Base-by-base conservation (phyloP, 768 basidiomycete genomes). In the Pleurotus cornucopiae region DNA sequence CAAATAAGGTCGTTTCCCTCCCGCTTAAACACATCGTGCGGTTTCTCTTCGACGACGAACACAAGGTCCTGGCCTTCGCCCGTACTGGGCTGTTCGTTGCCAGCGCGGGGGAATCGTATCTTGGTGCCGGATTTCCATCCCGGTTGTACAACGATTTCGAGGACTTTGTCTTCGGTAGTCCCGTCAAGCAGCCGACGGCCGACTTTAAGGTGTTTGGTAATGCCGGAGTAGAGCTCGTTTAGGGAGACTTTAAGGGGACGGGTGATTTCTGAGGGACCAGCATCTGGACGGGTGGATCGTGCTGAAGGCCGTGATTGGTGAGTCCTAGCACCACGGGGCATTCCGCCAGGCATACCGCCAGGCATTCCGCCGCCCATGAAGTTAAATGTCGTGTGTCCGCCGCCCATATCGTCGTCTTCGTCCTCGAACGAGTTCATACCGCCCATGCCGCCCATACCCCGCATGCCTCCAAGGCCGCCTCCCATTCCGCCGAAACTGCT, bases 61-160 rank as follows among this genome's bases (percentile, higher is more conserved):
- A 94, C 94, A n/a, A 99, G 79, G 67, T 95, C 92, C 64, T 94
- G 93, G 12, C 88, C 68, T 46, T 87, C 87, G 9, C 88, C 87
- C 34, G 59, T 37, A 0, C 41, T 68, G 11, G 73, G 66, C 51
- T 79, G 77, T 63, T 94, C 93, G 69, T 98, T 94, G 2, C 93
- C 93, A 7, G 91, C 88, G 18, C 83, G 82, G 0, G 90, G 83
- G 71, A 95, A 98, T 41, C 91, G 85, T 57, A 98, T 81, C 73
- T 96, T 97, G 14, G 96, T 98, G 0, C 96, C 96, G 58, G 84
- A 83, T 79, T 98, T 98, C 94, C 94, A 98, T 59, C 96, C 96
- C 0, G 95, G 92, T 60, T 81, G 79, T 20, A 92, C 78, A 34
- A 80, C 75, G 64, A 93, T 86, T 64, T 93, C 91, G 53, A 93